Evolutionary conservation across 2,329 filamentous ascomycete genomes (phyloP).

Genomic region (Incumbomyces delicatus): DNA sequence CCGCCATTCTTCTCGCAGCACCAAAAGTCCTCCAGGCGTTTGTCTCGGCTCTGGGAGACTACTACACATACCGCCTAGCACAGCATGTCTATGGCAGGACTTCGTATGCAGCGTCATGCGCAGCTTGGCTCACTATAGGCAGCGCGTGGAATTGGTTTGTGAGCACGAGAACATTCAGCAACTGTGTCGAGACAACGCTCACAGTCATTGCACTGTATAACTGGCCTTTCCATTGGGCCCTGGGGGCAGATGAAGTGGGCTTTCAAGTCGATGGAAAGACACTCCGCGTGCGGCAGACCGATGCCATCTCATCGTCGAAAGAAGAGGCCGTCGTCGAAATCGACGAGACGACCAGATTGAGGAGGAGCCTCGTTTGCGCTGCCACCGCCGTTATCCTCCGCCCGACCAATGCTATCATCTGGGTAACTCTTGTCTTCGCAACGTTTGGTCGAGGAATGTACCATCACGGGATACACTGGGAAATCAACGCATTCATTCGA

Average conservation of each 20-base stretch:
- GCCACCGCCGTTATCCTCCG: slow-evolving; percentile 75
- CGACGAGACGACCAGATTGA: slow-evolving; percentile 29
- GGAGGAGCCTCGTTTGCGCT: slow-evolving; percentile 62
- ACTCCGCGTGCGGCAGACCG: slow-evolving; percentile 7
- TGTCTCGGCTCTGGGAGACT: slow-evolving; percentile 70
- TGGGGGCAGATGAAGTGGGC: slow-evolving; percentile 12
- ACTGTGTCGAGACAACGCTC: slow-evolving; percentile 82
- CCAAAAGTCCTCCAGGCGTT: slow-evolving; percentile 69
- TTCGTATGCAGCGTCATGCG: slow-evolving; percentile 55
- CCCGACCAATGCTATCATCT: slow-evolving; percentile 82
- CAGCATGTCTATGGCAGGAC: slow-evolving; percentile 59
- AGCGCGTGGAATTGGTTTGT: slow-evolving; percentile 97
- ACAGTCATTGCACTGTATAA: slow-evolving; percentile 68
- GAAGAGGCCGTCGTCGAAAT: slow-evolving; percentile 2
- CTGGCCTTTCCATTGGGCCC: slow-evolving; percentile 75
- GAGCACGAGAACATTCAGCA: slow-evolving; percentile 86
- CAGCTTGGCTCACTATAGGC: slow-evolving; percentile 60
- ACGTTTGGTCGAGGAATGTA: slow-evolving; percentile 8
- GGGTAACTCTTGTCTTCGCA: slow-evolving; percentile 52
- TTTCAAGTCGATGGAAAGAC: slow-evolving; percentile 11
- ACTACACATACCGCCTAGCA: slow-evolving; percentile 77
- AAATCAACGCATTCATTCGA: slow-evolving; percentile 38
- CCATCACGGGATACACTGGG: slow-evolving; percentile 11
- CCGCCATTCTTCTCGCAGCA: slow-evolving; percentile 58
- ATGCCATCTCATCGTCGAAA: slow-evolving; percentile 6